phyloP scores from a whole-genome alignment of 768 basidiomycete species.

The Paxillus ammoniavirescens region DNA sequence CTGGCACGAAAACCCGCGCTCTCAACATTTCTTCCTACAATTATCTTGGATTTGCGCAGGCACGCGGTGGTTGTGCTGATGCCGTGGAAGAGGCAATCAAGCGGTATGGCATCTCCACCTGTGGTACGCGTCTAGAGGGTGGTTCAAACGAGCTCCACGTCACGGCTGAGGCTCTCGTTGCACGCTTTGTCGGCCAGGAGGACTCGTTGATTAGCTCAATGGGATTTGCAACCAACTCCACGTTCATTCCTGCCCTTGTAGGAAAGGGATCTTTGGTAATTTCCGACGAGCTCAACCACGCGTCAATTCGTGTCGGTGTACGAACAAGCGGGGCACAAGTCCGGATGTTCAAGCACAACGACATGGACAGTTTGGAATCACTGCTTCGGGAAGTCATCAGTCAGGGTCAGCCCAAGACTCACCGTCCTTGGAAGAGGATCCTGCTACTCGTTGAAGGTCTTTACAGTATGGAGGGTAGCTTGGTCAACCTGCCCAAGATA shows the following conservation, averaged over 20 bases:
- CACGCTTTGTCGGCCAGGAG: conserved; percentile 87
- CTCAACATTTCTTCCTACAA: conserved; percentile 99
- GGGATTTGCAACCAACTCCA: conserved; percentile 97
- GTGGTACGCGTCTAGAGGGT: conserved; percentile 77
- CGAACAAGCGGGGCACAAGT: conserved; percentile 86
- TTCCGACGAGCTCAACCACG: conserved; percentile 96
- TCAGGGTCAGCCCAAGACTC: conserved; percentile 96
- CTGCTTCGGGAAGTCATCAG: conserved; percentile 88
- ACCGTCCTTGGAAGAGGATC: conserved; percentile 99
- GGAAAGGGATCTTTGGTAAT: conserved; percentile 91
- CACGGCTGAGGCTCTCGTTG: conserved; percentile 81
- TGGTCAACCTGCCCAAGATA: conserved; percentile 80
- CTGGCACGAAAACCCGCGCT: conserved; percentile 79
- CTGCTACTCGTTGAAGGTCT: conserved; percentile 91
- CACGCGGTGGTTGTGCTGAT: conserved; percentile 90
- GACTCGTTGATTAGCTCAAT: conserved; percentile 89
- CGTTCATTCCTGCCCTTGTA: conserved; percentile 88
- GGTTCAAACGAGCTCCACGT: conserved; percentile 86
- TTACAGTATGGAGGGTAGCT: conserved; percentile 98
- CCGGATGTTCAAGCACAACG: conserved; percentile 95
- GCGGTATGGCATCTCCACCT: conserved; percentile 77
- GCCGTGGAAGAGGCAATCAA: conserved; percentile 83
- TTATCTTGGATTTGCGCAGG: conserved; percentile 97
- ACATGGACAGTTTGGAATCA: conserved; percentile 79
- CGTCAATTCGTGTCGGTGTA: conserved; percentile 91